Evolutionary conservation across 1,284 basidiomycete genomes (phyloP).

Genomic region (Porodaedalea pini): DNA sequence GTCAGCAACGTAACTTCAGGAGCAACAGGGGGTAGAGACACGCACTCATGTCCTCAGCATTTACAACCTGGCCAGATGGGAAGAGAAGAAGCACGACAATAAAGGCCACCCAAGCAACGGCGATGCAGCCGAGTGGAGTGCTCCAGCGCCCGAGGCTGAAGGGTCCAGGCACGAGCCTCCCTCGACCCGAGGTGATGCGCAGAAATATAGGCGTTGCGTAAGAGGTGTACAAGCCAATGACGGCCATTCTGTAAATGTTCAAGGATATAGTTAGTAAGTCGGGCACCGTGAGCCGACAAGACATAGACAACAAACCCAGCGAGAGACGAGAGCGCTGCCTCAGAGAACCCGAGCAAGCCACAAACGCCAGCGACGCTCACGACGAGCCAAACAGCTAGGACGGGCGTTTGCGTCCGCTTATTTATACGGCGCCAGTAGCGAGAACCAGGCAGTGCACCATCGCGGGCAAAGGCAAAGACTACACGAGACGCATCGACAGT

Average conservation of each 20-base stretch:
- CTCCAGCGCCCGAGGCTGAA: conserved; percentile 62
- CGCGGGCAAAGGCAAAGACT: conserved; percentile 69
- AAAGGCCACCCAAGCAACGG: conserved; percentile 64
- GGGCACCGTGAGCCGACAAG: not conserved
- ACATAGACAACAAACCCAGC: conserved; percentile 48
- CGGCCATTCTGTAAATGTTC: conserved; percentile 48
- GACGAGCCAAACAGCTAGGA: conserved; percentile 74
- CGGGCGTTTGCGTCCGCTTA: conserved; percentile 56
- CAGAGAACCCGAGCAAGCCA: conserved; percentile 64
- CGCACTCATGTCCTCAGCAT: conserved; percentile 53
- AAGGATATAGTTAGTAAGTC: not conserved
- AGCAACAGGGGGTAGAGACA: conserved; percentile 19
- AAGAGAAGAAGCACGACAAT: conserved; percentile 60
- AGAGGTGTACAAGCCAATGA: conserved; percentile 67
- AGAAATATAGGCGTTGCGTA: conserved; percentile 67
- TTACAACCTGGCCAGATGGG: conserved; percentile 43
- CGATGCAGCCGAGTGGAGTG: conserved; percentile 53
- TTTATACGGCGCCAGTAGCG: conserved; percentile 64
- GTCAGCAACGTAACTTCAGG: conserved; percentile 9
- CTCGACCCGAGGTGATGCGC: conserved; percentile 62
- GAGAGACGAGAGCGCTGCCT: conserved; percentile 58
- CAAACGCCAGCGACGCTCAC: conserved; percentile 53
- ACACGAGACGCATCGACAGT: conserved; percentile 72
- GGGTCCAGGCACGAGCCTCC: conserved; percentile 52
- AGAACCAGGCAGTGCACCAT: conserved; percentile 69